A percentile compares a stretch with the other conserved stretches of the same genome.
These are phyloP conservation scores for Sordaria brevicollis DNA, from an alignment of 495 filamentous ascomycete species.

Conservation along the genomic window DNA sequence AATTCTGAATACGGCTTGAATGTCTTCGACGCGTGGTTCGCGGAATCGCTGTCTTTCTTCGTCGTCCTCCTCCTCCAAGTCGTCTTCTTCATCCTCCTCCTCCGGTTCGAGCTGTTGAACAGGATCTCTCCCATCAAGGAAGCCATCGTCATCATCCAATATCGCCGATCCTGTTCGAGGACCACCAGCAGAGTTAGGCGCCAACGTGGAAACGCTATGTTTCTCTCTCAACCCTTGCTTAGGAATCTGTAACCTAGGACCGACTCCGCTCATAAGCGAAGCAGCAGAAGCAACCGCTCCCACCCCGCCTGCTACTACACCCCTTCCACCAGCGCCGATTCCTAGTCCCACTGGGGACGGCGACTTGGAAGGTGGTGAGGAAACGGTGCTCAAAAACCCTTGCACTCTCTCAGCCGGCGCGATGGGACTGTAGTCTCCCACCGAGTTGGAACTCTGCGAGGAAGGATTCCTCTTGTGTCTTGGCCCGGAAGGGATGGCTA, in stretches of 20 bases:
- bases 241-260: not conserved
- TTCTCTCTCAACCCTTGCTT: slow-evolving; percentile 29
- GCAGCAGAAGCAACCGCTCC: not conserved
- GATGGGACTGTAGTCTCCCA: slow-evolving; percentile 22
- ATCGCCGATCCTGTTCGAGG: slow-evolving; percentile 15
- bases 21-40: slow-evolving; percentile 51
- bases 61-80: slow-evolving; percentile 15
- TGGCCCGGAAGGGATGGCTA: slow-evolving; percentile 1
- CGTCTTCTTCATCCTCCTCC: slow-evolving; percentile 9
- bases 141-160: slow-evolving; percentile 3
- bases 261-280: not conserved
- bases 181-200: slow-evolving; percentile 34
- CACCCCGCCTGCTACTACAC: too few species aligned
- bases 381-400: slow-evolving; percentile 2
- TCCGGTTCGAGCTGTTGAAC: not conserved
- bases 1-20: slow-evolving; percentile 84
- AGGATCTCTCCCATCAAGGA: not conserved
- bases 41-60: slow-evolving; percentile 24
- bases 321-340: slow-evolving; percentile 10
- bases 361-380: slow-evolving; percentile 1
- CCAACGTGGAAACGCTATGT: slow-evolving; percentile 44
- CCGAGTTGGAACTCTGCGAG: slow-evolving; percentile 34
- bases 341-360: slow-evolving; percentile 8
- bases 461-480: slow-evolving; percentile 29
- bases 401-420: not conserved